These are phyloP conservation scores for Hysterium pulicare DNA, from an alignment of 2,329 filamentous ascomycete genomes.

Conservation along the genomic window DNA sequence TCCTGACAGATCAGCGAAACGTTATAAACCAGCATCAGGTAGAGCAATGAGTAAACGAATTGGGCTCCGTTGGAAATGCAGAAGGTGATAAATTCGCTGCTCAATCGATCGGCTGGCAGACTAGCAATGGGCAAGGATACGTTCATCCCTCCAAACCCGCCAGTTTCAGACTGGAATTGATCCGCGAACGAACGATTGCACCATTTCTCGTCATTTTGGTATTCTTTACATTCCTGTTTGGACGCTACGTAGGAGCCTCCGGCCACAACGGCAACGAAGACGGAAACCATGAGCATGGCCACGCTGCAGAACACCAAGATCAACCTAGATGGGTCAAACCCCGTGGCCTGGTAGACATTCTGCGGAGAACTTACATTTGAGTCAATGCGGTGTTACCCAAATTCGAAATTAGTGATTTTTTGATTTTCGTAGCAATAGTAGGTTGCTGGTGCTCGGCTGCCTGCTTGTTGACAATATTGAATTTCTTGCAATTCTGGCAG, in stretches of 20 bases:
- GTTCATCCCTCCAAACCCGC: slow-evolving; percentile 26
- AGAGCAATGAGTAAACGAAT: slow-evolving; percentile 29
- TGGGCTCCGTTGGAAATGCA: slow-evolving; percentile 13
- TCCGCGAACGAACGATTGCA: slow-evolving; percentile 8
- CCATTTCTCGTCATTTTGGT: not conserved
- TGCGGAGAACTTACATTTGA: slow-evolving; percentile 25
- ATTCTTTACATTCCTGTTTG: slow-evolving; percentile 9
- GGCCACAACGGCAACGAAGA: slow-evolving; percentile 16
- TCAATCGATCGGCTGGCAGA: slow-evolving; percentile 16
- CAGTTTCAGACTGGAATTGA: slow-evolving; percentile 13
- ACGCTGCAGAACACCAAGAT: slow-evolving; percentile 21
- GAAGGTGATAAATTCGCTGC: slow-evolving; percentile 22
- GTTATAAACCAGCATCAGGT: slow-evolving; percentile 31
- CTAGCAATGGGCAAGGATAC: slow-evolving; percentile 11
- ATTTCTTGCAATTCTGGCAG: slow-evolving; percentile 30
- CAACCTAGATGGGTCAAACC: not conserved
- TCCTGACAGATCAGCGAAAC: slow-evolving; percentile 24
- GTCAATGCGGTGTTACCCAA: slow-evolving; percentile 28
- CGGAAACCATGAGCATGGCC: slow-evolving; percentile 16
- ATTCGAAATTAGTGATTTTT: slow-evolving; percentile 27
- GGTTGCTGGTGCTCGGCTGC: slow-evolving; percentile 19
- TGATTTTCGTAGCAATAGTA: slow-evolving; percentile 29
- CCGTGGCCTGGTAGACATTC: no score
- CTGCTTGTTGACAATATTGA: slow-evolving; percentile 19
- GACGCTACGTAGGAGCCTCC: slow-evolving; percentile 3